phyloP scores from a whole-genome alignment of 352 stramenopile species.

The Phytopythium montanum region DNA sequence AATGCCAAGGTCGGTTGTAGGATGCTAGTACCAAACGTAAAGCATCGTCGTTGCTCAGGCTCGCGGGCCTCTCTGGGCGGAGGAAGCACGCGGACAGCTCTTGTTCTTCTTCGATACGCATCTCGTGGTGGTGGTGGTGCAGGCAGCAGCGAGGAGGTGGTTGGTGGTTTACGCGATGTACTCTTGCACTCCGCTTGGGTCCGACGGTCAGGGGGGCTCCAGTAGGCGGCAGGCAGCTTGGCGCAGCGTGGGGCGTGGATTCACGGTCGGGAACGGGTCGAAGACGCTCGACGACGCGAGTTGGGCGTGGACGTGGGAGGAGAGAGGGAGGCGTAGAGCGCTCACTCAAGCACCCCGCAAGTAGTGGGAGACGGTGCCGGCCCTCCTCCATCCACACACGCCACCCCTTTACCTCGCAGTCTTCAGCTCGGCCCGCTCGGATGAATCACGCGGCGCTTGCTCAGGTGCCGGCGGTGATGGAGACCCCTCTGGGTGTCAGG shows the following conservation, averaged over 20 bases:
- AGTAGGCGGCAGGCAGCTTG: neutral
- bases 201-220: neutral
- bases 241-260: neutral
- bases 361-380: neutral
- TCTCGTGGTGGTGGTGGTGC: conserved; percentile 3
- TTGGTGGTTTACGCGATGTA: conserved; percentile 11
- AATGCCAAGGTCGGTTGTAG: conserved; percentile 38
- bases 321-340: neutral
- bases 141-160: conserved; percentile 10
- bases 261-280: neutral
- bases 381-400: neutral
- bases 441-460: conserved; percentile 1
- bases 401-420: neutral
- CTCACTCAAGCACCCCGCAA: conserved; percentile 5
- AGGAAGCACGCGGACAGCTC: neutral
- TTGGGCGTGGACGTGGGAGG: neutral
- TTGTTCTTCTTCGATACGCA: conserved; percentile 10
- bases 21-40: conserved; percentile 44
- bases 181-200: conserved; percentile 9
- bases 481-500: neutral
- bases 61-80: neutral
- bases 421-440: neutral
- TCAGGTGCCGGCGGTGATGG: neutral
- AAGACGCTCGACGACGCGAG: neutral
- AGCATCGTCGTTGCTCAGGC: conserved; percentile 32